Base-by-base conservation (phyloP, 805 yeast species). In the Cyberlindnera subsufficiens region DNA sequence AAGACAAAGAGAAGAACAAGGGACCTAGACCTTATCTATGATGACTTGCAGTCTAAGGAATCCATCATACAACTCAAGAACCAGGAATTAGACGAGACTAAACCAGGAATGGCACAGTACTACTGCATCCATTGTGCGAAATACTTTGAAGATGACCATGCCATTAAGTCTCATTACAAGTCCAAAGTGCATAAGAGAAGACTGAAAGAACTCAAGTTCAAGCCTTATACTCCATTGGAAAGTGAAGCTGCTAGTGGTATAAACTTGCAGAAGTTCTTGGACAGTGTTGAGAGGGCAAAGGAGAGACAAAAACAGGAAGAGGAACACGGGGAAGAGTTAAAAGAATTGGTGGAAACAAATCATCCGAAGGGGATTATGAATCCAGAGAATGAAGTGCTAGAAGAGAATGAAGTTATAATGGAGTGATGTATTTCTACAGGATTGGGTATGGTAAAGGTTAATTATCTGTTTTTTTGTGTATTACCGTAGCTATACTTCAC, bases 111-210 rank as follows among this genome's bases (percentile, higher is more conserved):
- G 51, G 99, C 96, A 14, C 98, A 93, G 65, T 83, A 78, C 64
- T 93, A 87, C 64, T 93, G 98, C 65, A 74, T 93, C 42, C 96
- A 89, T 50, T 93, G 99, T 71, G 95, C 95, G 38, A 86, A 83
- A 60, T 88, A 93, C 64, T 88, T 80, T 58, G 96, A 90, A 60
- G 80, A 82, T 44, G 88, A 84, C 36, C 61, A 65, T 29, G 84
- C 95, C 7, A 70, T 86, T 42, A 78, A 77, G 46, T 72, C 81
- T 13, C 99, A 93, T 66, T 66, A 74, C 49, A 77, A 78, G 53
- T 72, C 84, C 4, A 90, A 89, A 58, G 74, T 80, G 7, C 99
- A 93, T 65, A 90, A 85, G 63, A 77, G 98, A 64, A 73, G 96
- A 59, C 83, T 86, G 20, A 86, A 81, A 61, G 84, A 78, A 33